Percentiles rank a stretch among this genome's conserved stretches.
Conservation (phyloP, 306 rosid species). For the Dalbergia oliveri region DNA sequence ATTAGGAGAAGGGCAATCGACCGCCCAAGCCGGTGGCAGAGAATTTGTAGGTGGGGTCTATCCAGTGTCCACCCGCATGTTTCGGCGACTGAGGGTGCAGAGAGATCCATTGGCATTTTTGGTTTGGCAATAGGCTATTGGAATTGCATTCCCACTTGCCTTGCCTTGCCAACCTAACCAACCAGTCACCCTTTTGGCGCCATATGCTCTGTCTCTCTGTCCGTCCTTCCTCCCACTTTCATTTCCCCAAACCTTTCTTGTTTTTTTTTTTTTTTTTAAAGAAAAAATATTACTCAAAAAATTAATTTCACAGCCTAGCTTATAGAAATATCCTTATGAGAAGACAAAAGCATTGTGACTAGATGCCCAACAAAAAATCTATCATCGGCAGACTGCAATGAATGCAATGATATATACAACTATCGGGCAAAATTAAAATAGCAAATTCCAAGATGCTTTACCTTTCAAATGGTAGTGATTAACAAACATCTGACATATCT, state of each 20-base stretch:
- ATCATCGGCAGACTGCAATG: background rate
- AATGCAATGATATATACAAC: background rate
- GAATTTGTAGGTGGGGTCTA: constrained; percentile 39
- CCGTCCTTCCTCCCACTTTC: background rate
- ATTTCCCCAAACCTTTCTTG: too few relatives aligned
- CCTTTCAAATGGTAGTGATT: background rate
- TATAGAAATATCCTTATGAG: background rate
- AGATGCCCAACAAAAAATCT: constrained; percentile 23
- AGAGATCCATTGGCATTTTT: too few relatives aligned
- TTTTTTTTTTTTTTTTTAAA: too few relatives aligned
- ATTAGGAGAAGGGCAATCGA: constrained; percentile 52
- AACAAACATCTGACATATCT: background rate
- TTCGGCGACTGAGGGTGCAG: constrained; percentile 15
- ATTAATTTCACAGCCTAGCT: background rate
- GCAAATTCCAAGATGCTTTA: background rate
- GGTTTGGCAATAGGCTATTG: too few relatives aligned
- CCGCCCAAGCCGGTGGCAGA: constrained; percentile 52
- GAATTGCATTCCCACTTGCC: background rate
- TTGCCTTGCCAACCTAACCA: background rate
- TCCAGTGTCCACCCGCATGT: constrained; percentile 41
- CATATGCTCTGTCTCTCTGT: background rate
- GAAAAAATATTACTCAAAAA: too few relatives aligned
- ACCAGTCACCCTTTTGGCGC: constrained; percentile 39
- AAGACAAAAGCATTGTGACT: background rate
- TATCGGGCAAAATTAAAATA: background rate